A percentile compares a stretch with the other conserved stretches of the same genome.
Conservation (phyloP, 2,329 filamentous ascomycete species). For the Stachybotrys chlorohalonatus region DNA sequence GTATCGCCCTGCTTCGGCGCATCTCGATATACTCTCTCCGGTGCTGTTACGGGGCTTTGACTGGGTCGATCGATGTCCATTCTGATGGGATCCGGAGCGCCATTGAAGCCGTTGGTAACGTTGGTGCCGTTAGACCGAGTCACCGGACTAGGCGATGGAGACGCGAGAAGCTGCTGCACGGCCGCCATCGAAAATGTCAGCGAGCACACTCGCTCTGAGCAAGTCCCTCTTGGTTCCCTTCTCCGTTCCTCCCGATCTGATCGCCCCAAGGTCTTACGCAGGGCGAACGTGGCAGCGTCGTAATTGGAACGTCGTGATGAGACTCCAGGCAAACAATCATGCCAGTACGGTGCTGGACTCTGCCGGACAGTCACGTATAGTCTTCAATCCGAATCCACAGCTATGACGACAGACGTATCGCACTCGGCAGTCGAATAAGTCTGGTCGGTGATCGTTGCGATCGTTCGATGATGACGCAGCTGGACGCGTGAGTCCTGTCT, state of each 20-base stretch:
- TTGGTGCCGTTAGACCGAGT: slow-evolving; percentile 11
- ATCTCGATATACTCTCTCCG: slow-evolving; percentile 32
- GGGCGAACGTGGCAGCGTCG: not conserved
- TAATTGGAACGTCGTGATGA: not conserved
- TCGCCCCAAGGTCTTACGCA: not conserved
- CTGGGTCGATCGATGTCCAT: slow-evolving; percentile 26
- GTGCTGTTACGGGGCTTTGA: slow-evolving; percentile 22
- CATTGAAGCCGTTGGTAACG: slow-evolving; percentile 9
- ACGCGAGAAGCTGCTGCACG: slow-evolving; percentile 26
- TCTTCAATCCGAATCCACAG: not conserved
- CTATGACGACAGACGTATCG: not conserved
- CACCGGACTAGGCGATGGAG: slow-evolving; percentile 19
- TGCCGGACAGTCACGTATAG: not conserved
- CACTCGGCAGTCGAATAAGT: not conserved
- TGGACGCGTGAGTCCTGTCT: not conserved
- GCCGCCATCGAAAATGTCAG: slow-evolving; percentile 22
- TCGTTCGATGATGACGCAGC: not conserved
- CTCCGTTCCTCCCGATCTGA: not conserved
- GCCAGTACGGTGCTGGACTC: not conserved
- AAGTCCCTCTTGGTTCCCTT: not conserved
- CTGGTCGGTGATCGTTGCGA: not conserved
- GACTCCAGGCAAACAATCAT: not conserved
- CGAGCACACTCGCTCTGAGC: not conserved
- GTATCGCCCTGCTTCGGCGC: slow-evolving; percentile 43
- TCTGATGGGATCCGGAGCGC: slow-evolving; percentile 10